Percentiles rank a stretch among this genome's conserved stretches.
Conservation (phyloP, 805 yeast genomes). For the Yarrowia keelungensis region DNA sequence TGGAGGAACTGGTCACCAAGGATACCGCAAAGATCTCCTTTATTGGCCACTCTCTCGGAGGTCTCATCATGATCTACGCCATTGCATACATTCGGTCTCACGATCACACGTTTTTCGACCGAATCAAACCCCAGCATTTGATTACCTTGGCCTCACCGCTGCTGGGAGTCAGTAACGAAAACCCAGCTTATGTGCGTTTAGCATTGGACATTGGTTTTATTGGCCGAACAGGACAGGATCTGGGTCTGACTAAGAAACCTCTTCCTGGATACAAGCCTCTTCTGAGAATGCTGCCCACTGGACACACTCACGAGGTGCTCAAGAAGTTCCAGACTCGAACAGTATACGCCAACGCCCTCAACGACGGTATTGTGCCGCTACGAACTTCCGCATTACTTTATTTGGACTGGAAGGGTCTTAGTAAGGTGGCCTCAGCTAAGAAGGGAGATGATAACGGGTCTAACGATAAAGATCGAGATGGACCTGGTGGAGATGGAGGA, state of each 20-base stretch:
- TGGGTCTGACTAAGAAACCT: constrained; percentile 64
- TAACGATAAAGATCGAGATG: constrained; percentile 41
- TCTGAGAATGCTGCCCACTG: constrained; percentile 74
- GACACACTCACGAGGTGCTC: constrained; percentile 71
- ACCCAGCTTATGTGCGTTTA: constrained; percentile 82
- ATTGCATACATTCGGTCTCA: constrained; percentile 71
- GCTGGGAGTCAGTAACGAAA: constrained; percentile 85
- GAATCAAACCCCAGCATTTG: constrained; percentile 74
- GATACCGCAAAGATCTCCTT: constrained; percentile 75
- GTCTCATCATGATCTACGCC: constrained; percentile 89
- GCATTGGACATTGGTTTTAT: constrained; percentile 87
- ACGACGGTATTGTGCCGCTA: constrained; percentile 96
- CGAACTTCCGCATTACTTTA: constrained; percentile 86
- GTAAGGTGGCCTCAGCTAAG: constrained; percentile 55
- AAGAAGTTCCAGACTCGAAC: constrained; percentile 73
- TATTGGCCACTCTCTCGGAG: constrained; percentile 93
- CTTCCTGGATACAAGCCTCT: constrained; percentile 60
- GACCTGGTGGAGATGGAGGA: constrained; percentile 41
- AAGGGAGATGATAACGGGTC: constrained; percentile 41
- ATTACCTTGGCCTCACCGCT: constrained; percentile 87
- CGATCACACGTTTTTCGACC: constrained; percentile 71
- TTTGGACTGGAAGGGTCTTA: constrained; percentile 81
- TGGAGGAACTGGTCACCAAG: constrained; percentile 58
- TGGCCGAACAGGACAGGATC: constrained; percentile 92
- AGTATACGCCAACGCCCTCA: constrained; percentile 83